Base-by-base conservation (phyloP, 495 filamentous ascomycete genomes). In the Xylaria longipes region DNA sequence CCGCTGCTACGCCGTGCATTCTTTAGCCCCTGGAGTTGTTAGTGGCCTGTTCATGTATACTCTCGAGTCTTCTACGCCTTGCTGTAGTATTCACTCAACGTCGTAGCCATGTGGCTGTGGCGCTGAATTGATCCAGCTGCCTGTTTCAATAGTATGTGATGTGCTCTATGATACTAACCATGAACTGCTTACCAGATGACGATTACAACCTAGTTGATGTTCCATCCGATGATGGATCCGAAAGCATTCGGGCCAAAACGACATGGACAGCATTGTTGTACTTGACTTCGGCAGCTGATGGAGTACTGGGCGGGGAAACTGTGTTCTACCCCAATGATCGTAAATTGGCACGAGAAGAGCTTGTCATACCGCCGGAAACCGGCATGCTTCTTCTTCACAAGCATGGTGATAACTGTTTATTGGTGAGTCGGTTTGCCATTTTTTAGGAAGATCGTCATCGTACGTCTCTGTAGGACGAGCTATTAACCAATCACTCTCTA, bases 231-330 rank as follows among this genome's bases (percentile, higher is more conserved):
- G 93, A 96, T 80, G 95, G 97, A 74, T 91, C 91, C 17, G 93
- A 95, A 72, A 83, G 81, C 65, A 77, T 96, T 25, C 84, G 85
- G n/a, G 92, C 88, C 62, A 90, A 88, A 75, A 97, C 95, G 20
- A 97, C 95, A 0, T 98, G 95, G 94, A 97, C 95, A 0, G 86
- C 97, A 7, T 86, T 97, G 1, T 88, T 97, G 63, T 98, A 98
- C 74, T 87, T 98, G 41, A 94, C 92, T 0, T 90, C 90, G 4
- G 83, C 86, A 4, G 78, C 82, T 4, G 91, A 91, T 1, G 91
- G 90, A 11, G 91, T 93, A 71, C 73, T 83, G 12, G 95, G 95
- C 31, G 95, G 95, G 50, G 93, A 97, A 76, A 98, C 95, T 0
- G 91, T 96, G 52, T 98, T 98, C 80, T 96, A 97, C 76, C 93